These are phyloP conservation scores for Fusarium avenaceum DNA, from an alignment of 2,329 filamentous ascomycete genomes.

Conservation along the genomic window DNA sequence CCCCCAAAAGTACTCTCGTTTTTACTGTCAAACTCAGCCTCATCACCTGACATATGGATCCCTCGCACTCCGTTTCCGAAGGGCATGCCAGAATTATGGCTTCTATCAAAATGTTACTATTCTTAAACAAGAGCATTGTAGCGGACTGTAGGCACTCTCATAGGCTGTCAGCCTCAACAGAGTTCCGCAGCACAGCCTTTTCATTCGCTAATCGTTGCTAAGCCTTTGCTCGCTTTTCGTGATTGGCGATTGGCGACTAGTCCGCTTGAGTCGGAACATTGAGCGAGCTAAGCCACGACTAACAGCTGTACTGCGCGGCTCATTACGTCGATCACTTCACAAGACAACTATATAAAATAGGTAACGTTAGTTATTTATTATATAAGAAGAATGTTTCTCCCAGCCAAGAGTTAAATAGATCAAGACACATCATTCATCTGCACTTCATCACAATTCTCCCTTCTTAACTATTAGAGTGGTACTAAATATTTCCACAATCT, in stretches of 20 bases:
- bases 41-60: background rate
- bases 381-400: constrained; percentile 4
- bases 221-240: constrained; percentile 15
- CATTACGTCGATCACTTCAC: constrained; percentile 10
- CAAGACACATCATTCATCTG: background rate
- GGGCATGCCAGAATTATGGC: background rate
- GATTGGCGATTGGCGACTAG: constrained; percentile 10
- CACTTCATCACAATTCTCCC: background rate
- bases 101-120: background rate
- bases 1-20: too few species aligned
- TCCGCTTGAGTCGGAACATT: constrained; percentile 4
- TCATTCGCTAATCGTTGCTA: constrained; percentile 6
- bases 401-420: background rate
- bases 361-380: background rate
- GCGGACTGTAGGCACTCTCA: background rate
- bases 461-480: too few species aligned
- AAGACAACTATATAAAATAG: background rate
- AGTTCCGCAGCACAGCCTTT: constrained; percentile 15
- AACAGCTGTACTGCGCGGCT: constrained; percentile 1
- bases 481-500: background rate
- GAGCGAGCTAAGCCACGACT: constrained; percentile 27
- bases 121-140: background rate
- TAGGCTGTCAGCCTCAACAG: constrained; percentile 9
- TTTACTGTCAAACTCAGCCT: background rate
- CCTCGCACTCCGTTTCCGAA: background rate